Conservation (phyloP, 2,329 filamentous ascomycete species). For the Escovopsis sp. region DNA sequence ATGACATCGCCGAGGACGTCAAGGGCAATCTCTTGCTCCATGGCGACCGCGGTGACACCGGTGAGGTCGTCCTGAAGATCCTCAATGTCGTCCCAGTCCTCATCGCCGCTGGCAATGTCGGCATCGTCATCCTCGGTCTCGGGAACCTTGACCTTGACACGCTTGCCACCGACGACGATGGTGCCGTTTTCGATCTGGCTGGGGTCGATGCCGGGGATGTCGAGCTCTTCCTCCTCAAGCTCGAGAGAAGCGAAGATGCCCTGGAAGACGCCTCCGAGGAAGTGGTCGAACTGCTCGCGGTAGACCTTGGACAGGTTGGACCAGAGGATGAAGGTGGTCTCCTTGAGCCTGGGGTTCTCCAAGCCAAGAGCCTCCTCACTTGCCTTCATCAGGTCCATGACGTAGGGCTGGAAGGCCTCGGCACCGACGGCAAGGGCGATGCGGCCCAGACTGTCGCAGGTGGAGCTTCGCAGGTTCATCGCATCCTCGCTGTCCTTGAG, state of each 20-base stretch:
- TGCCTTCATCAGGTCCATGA: constrained; percentile 77
- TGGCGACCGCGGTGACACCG: constrained; percentile 73
- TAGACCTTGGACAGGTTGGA: constrained; percentile 90
- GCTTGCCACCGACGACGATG: constrained; percentile 67
- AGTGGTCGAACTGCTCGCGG: constrained; percentile 65
- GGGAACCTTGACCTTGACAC: constrained; percentile 57
- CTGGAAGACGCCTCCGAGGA: constrained; percentile 63
- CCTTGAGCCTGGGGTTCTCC: constrained; percentile 78
- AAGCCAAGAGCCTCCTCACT: constrained; percentile 83
- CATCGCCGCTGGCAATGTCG: constrained; percentile 39
- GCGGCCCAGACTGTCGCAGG: constrained; percentile 85
- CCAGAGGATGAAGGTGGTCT: constrained; percentile 97
- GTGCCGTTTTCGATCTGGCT: constrained; percentile 58
- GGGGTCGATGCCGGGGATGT: constrained; percentile 46
- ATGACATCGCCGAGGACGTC: constrained; percentile 92
- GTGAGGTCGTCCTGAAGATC: constrained; percentile 65
- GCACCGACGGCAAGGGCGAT: constrained; percentile 81
- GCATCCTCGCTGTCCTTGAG: constrained; percentile 86
- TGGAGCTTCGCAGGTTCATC: constrained; percentile 74
- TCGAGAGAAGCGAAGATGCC: constrained; percentile 74
- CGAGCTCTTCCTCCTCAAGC: constrained; percentile 76
- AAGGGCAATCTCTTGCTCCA: constrained; percentile 95
- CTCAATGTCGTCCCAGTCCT: constrained; percentile 47
- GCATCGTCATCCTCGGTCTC: constrained; percentile 42
- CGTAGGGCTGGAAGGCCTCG: constrained; percentile 78